Conservation (phyloP, 225 moss, liverwort and hornwort species). For the Asterella californica region DNA sequence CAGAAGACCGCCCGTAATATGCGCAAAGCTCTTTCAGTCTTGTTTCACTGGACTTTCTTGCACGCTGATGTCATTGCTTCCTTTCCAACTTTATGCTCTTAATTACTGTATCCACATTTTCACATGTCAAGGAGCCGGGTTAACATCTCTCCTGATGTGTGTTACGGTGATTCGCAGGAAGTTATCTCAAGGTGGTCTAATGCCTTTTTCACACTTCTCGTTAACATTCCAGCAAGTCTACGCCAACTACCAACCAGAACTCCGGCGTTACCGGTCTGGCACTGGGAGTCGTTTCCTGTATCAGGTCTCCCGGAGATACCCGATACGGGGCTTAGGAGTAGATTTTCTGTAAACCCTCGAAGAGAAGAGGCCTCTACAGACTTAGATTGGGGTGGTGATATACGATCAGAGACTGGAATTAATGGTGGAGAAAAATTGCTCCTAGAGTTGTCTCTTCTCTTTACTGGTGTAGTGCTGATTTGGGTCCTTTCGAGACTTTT, state of each 20-base stretch:
- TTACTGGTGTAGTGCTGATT: conserved; percentile 22
- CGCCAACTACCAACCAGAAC: conserved; percentile 30
- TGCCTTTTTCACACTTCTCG: conserved; percentile 37
- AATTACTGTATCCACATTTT: too few relatives aligned
- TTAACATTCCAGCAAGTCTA: conserved; percentile 32
- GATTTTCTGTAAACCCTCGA: conserved; percentile 14
- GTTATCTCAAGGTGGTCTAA: conserved; percentile 41
- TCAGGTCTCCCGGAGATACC: conserved; percentile 15
- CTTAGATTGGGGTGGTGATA: conserved; percentile 12
- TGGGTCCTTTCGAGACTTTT: conserved; percentile 24
- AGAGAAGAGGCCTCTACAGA: conserved; percentile 3
- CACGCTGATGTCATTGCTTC: too few relatives aligned
- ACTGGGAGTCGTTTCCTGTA: conserved; percentile 36
- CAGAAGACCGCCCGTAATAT: neutral
- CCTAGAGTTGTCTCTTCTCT: conserved; percentile 24
- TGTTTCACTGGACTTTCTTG: too few relatives aligned
- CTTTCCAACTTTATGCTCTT: too few relatives aligned
- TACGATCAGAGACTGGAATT: conserved; percentile 2
- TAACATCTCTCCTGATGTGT: neutral
- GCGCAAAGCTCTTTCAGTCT: neutral
- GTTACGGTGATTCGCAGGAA: conserved; percentile 21
- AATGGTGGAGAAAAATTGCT: conserved; percentile 20
- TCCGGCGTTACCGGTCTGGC: conserved; percentile 32
- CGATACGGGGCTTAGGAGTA: conserved; percentile 37
- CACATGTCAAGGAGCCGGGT: neutral